Percentiles rank a stretch among this genome's conserved stretches.
These are phyloP conservation scores for Mycena albidolilacea DNA, from an alignment of 768 basidiomycete species.

Conservation along the genomic window DNA sequence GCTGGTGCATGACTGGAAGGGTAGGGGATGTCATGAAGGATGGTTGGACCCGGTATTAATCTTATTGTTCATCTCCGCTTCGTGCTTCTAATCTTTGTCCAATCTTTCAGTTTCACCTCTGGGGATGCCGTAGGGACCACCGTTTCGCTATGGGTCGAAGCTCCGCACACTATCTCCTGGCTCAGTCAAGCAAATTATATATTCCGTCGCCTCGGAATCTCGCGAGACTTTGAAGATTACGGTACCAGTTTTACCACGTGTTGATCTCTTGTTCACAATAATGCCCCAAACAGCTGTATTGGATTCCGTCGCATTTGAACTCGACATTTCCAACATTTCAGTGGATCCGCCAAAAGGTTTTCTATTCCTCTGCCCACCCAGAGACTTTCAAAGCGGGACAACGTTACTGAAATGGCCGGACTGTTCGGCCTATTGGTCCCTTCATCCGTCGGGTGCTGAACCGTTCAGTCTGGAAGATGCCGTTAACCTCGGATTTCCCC, in stretches of 20 bases:
- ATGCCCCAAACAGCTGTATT: neutral
- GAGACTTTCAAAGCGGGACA: neutral
- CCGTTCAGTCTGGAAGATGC: neutral
- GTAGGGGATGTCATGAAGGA: neutral
- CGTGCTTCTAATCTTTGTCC: neutral
- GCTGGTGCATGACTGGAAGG: neutral
- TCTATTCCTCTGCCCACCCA: neutral
- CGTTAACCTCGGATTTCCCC: neutral
- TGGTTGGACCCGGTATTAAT: neutral
- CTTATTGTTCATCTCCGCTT: neutral
- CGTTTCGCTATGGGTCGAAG: neutral
- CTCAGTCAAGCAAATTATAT: conserved; percentile 5
- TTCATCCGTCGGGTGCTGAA: neutral
- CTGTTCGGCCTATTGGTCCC: neutral
- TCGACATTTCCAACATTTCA: neutral
- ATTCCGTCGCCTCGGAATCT: neutral
- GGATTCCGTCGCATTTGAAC: neutral
- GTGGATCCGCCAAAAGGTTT: neutral
- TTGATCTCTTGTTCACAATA: neutral
- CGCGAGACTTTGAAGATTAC: neutral
- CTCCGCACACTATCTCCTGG: neutral
- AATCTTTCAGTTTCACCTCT: neutral
- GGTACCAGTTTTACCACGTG: neutral
- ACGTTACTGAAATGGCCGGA: neutral
- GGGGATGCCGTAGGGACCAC: neutral